phyloP scores from a whole-genome alignment of 2,329 filamentous ascomycete species.

The Tolypocladium cylindrosporum region DNA sequence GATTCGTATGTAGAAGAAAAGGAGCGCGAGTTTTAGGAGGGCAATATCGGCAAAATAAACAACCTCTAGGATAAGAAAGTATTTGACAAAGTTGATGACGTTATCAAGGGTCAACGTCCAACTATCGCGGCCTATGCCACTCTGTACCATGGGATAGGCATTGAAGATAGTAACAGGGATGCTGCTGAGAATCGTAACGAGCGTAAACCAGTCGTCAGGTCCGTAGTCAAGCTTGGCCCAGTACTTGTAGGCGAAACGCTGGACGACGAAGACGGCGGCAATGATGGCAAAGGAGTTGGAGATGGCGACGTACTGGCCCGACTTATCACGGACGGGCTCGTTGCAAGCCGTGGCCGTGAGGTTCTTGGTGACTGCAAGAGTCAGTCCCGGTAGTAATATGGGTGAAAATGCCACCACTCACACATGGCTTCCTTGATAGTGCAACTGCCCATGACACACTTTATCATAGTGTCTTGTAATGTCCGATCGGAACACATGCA shows the following conservation, averaged over 20 bases:
- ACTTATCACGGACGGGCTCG: slow-evolving; percentile 19
- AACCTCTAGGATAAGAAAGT: slow-evolving; percentile 31
- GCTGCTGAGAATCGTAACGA: slow-evolving; percentile 15
- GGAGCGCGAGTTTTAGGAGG: slow-evolving; percentile 38
- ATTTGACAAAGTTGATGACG: slow-evolving; percentile 32
- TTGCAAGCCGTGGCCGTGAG: slow-evolving; percentile 9
- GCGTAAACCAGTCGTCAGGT: slow-evolving; percentile 27
- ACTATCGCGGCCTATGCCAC: slow-evolving; percentile 39
- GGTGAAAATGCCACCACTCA: slow-evolving; percentile 9
- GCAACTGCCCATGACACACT: slow-evolving; percentile 17
- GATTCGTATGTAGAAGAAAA: slow-evolving; percentile 46
- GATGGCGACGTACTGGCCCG: slow-evolving; percentile 21
- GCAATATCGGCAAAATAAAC: slow-evolving; percentile 37
- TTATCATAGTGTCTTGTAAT: slow-evolving; percentile 14
- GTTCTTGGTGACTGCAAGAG: slow-evolving; percentile 13
- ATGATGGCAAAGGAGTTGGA: slow-evolving; percentile 22
- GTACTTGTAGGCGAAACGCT: slow-evolving; percentile 29
- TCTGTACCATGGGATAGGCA: slow-evolving; percentile 17
- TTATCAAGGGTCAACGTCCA: slow-evolving; percentile 33
- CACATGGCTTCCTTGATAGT: slow-evolving; percentile 19
- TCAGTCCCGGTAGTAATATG: background rate
- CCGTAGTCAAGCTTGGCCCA: slow-evolving; percentile 23
- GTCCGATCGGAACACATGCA: slow-evolving; percentile 21
- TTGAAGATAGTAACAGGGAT: slow-evolving; percentile 21
- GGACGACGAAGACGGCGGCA: slow-evolving; percentile 28